Conservation (phyloP, 164 flowering plant species). For the Berberis vulgaris region DNA sequence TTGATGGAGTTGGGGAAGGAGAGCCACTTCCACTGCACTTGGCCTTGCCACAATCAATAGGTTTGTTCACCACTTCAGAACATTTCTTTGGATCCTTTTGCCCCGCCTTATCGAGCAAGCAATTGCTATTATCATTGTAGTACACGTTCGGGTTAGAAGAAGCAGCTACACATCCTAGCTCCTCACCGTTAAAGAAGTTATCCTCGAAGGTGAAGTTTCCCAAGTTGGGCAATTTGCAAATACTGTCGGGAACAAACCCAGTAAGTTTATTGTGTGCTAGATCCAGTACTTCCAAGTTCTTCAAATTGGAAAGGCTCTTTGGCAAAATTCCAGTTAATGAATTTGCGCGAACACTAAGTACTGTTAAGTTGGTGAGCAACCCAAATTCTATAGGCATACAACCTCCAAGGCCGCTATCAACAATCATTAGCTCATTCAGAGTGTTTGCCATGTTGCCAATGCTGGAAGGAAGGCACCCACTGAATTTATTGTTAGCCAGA, state of each 20-base stretch:
- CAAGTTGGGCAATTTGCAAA: slow-evolving; percentile 51
- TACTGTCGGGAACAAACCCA: slow-evolving; percentile 36
- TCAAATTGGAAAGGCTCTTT: slow-evolving; percentile 22
- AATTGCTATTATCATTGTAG: background rate
- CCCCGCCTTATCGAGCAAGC: background rate
- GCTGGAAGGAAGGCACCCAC: slow-evolving; percentile 71
- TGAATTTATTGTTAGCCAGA: background rate
- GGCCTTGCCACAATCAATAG: slow-evolving; percentile 6
- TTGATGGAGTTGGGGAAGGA: background rate
- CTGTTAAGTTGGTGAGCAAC: slow-evolving; percentile 32
- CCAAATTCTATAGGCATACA: slow-evolving; percentile 68
- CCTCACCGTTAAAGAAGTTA: slow-evolving; percentile 50
- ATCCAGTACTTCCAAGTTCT: slow-evolving; percentile 27
- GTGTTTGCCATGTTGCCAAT: slow-evolving; percentile 55
- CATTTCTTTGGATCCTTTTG: slow-evolving; percentile 1
- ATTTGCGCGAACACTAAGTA: slow-evolving; percentile 39
- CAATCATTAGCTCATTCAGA: slow-evolving; percentile 48
- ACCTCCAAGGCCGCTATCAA: slow-evolving; percentile 40
- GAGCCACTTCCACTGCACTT: background rate
- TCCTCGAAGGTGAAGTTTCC: slow-evolving; percentile 39
- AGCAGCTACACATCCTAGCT: background rate
- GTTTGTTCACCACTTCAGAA: background rate
- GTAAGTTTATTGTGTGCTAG: slow-evolving; percentile 36
- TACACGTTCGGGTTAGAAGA: background rate
- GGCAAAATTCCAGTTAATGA: slow-evolving; percentile 43